A percentile compares a stretch with the other conserved stretches of the same genome.
Conservation (phyloP, 805 yeast species). For the Candida hispaniensis region DNA sequence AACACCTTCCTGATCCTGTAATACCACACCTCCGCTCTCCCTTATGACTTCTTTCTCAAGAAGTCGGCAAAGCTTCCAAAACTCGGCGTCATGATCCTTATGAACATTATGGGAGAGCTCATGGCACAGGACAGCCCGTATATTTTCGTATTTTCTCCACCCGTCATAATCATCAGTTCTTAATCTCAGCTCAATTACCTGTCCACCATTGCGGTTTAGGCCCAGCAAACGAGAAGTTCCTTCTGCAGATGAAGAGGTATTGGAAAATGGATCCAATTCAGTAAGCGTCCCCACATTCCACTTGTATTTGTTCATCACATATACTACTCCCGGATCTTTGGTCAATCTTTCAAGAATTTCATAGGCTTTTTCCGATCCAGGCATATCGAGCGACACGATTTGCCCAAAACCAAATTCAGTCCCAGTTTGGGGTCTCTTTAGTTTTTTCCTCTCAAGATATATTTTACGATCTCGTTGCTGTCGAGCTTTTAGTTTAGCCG, state of each 20-base stretch:
- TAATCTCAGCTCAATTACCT: constrained; percentile 30
- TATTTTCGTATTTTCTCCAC: constrained; percentile 28
- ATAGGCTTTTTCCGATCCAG: constrained; percentile 26
- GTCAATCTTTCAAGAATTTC: constrained; percentile 26
- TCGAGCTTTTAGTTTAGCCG: constrained; percentile 15
- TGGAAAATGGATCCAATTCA: constrained; percentile 32
- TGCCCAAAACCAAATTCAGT: constrained; percentile 16
- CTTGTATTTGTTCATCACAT: constrained; percentile 30
- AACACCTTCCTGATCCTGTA: constrained; percentile 26
- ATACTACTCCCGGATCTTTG: constrained; percentile 30
- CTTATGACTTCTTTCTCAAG: constrained; percentile 31
- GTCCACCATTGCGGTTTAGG: constrained; percentile 29
- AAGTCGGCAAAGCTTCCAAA: constrained; percentile 28
- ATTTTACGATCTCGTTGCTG: constrained; percentile 2
- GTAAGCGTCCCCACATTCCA: constrained; percentile 30
- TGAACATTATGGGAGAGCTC: constrained; percentile 33
- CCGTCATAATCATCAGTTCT: constrained; percentile 33
- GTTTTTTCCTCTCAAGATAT: constrained; percentile 1
- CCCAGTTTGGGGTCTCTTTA: constrained; percentile 7
- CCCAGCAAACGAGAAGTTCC: constrained; percentile 26
- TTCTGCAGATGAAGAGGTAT: constrained; percentile 24
- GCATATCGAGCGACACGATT: constrained; percentile 18
- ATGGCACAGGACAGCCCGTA: constrained; percentile 31
- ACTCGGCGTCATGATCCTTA: constrained; percentile 29
- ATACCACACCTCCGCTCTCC: no score